These are phyloP conservation scores for Colletotrichum lupini DNA, from an alignment of 2,329 filamentous ascomycete species.

Conservation along the genomic window DNA sequence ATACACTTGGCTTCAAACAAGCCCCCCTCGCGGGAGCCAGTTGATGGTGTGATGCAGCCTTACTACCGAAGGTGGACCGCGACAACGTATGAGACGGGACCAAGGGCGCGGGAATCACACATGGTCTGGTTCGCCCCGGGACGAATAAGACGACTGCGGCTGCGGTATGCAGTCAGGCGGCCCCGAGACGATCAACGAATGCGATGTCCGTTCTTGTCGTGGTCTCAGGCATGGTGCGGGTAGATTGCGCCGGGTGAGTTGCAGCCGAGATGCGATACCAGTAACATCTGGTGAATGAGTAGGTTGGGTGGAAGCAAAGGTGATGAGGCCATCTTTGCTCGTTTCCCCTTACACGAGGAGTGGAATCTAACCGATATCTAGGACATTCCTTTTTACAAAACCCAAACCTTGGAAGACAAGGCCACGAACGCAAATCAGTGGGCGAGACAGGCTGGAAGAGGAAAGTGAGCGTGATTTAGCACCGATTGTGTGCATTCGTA, in stretches of 20 bases:
- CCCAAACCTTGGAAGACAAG: too few species aligned
- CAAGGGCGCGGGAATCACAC: conserved; percentile 12
- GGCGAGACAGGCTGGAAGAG: conserved; percentile 12
- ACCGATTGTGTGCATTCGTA: conserved; percentile 1
- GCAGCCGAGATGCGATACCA: conserved; percentile 9
- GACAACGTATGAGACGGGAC: conserved; percentile 8
- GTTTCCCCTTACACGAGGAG: conserved; percentile 7
- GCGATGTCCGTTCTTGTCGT: conserved; percentile 23
- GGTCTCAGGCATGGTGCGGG: conserved; percentile 22
- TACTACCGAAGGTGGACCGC: conserved; percentile 28
- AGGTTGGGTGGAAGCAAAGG: neutral
- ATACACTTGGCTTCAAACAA: conserved; percentile 12
- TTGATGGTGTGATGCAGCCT: conserved; percentile 35
- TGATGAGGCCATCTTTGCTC: conserved; percentile 1
- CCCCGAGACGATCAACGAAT: conserved; percentile 31
- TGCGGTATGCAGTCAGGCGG: conserved; percentile 30
- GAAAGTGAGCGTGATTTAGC: conserved; percentile 9
- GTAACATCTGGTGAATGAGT: neutral
- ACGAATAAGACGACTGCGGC: conserved; percentile 30
- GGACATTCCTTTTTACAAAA: conserved; percentile 10
- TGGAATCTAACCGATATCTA: conserved; percentile 15
- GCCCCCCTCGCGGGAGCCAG: conserved; percentile 13
- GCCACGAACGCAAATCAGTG: conserved; percentile 8
- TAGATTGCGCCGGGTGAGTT: conserved; percentile 15
- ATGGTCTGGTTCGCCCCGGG: conserved; percentile 1